A percentile compares a stretch with the other conserved stretches of the same genome.
Conservation (phyloP, 2,329 filamentous ascomycete species). For the Calonectria honghensis region DNA sequence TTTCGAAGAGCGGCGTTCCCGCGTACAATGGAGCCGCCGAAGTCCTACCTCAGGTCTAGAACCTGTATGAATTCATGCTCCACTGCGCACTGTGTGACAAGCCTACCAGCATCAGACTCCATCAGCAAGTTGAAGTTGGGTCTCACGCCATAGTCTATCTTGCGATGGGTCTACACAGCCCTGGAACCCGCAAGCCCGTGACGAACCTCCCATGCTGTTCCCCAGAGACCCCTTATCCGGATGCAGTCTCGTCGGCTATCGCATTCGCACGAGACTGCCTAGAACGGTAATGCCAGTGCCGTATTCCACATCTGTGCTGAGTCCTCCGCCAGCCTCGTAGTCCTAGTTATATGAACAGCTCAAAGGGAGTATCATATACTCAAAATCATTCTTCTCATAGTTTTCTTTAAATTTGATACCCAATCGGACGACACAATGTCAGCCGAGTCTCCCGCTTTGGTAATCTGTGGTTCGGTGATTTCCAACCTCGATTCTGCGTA, state of each 20-base stretch:
- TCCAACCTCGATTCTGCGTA: slow-evolving; percentile 13
- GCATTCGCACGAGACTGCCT: neutral
- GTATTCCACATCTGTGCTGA: neutral
- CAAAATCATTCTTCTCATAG: neutral
- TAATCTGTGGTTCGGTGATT: slow-evolving; percentile 15
- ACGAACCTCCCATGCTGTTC: neutral
- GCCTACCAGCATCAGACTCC: neutral
- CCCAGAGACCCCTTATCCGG: neutral
- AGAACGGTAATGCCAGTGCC: neutral
- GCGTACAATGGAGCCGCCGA: slow-evolving; percentile 3
- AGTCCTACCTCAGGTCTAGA: neutral
- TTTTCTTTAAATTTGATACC: neutral
- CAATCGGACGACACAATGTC: slow-evolving; percentile 7
- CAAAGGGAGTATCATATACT: neutral
- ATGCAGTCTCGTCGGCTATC: neutral
- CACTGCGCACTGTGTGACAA: neutral
- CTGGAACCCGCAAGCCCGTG: neutral
- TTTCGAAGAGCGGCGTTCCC: neutral
- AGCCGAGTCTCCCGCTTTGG: slow-evolving; percentile 1
- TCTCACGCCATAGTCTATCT: neutral
- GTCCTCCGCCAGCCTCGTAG: neutral
- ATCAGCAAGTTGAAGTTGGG: neutral
- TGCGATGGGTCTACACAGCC: neutral
- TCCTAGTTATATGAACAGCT: slow-evolving; percentile 7
- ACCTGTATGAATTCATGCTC: neutral